A percentile compares a stretch with the other conserved stretches of the same genome.
phyloP scores from a whole-genome alignment of 441 rosid species.

The Viola pubescens region DNA sequence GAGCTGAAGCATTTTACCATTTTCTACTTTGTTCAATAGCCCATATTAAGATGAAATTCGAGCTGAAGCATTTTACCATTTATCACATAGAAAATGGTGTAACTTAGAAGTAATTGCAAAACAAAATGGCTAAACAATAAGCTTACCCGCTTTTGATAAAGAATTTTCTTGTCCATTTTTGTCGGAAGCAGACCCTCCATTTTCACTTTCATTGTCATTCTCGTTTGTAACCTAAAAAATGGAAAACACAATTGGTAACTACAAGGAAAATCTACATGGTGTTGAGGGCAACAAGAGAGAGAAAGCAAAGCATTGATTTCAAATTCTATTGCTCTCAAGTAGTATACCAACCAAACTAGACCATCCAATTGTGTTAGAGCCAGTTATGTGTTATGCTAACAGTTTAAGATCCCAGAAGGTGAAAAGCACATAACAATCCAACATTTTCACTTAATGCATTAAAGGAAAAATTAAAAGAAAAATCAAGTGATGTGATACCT shows the following conservation, averaged over 20 bases:
- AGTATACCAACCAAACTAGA: not conserved
- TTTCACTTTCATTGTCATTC: slow-evolving; percentile 28
- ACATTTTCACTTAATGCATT: not conserved
- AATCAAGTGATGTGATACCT: slow-evolving; percentile 26
- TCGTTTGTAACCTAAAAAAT: slow-evolving; percentile 36
- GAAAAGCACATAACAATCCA: not conserved
- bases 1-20: too few relatives aligned
- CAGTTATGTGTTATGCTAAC: not conserved
- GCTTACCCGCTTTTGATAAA: not conserved
- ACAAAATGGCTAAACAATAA: too few relatives aligned
- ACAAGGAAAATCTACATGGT: not conserved
- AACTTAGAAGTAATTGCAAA: too few relatives aligned
- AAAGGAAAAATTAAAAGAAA: not conserved
- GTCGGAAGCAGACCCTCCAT: not conserved
- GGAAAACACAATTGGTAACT: not conserved
- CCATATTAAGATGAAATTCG: too few relatives aligned
- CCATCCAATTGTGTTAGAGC: not conserved
- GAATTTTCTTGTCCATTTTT: not conserved
- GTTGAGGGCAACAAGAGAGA: not conserved
- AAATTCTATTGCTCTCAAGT: not conserved
- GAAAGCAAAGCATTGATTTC: too few relatives aligned
- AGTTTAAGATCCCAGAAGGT: not conserved
- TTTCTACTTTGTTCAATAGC: too few relatives aligned
- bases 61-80: too few relatives aligned
- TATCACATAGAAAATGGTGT: too few relatives aligned